Evolutionary conservation across 2,329 filamentous ascomycete genomes (phyloP).

Genomic region (Samsoniella hepiali): DNA sequence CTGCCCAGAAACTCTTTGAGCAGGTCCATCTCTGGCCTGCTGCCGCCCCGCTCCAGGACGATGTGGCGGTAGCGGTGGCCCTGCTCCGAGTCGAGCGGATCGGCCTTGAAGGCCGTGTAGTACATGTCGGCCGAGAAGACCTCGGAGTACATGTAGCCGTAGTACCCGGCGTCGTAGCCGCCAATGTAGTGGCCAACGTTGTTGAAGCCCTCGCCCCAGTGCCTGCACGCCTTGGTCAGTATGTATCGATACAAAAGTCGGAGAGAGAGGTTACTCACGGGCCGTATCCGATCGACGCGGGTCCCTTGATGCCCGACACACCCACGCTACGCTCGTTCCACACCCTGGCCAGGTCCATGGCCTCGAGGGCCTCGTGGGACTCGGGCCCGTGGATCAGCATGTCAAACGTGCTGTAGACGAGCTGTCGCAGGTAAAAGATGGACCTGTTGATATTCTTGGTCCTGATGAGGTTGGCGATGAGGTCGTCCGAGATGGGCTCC

Average conservation of each 20-base stretch:
- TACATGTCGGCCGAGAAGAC: constrained; percentile 89
- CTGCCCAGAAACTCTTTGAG: constrained; percentile 75
- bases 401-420: constrained; percentile 50
- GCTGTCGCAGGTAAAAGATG: constrained; percentile 41
- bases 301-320: constrained; percentile 71
- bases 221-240: constrained; percentile 33
- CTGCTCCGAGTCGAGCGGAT: constrained; percentile 73
- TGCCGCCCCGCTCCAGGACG: constrained; percentile 73
- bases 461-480: constrained; percentile 46
- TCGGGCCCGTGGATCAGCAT: constrained; percentile 74
- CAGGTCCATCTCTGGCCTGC: constrained; percentile 76
- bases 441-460: constrained; percentile 50
- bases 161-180: constrained; percentile 78
- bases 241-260: background rate
- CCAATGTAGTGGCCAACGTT: constrained; percentile 81
- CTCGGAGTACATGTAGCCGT: constrained; percentile 52
- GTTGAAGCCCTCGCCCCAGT: constrained; percentile 74
- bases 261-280: constrained; percentile 39
- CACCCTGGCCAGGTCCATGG: constrained; percentile 59
- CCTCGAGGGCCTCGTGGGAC: constrained; percentile 62
- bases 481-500: constrained; percentile 44
- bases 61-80: constrained; percentile 74
- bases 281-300: constrained; percentile 60
- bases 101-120: constrained; percentile 70
- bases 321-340: constrained; percentile 73